Base-by-base conservation (phyloP, 169 alveolate species). In the Plasmodium knowlesi region DNA sequence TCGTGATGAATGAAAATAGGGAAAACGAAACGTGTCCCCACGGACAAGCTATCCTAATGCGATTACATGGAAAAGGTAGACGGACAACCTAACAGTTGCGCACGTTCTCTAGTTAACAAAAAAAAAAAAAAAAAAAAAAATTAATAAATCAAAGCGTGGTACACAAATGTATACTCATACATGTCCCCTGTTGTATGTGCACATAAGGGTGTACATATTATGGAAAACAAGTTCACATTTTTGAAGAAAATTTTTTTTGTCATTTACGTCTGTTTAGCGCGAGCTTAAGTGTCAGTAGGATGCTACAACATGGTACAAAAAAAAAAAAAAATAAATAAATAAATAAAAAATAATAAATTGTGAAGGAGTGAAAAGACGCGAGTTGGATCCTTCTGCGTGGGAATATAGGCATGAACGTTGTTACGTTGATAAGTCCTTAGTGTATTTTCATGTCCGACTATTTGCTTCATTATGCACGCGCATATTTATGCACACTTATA, bases 81-180 rank as follows among this genome's bases (percentile, higher is more conserved):
- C 22, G 39, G 25, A 79, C 84, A 79, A 41, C 41, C 72, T 79
- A 79, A 16, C 12, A 79, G 32, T 79, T 3, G 43, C n/a, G 37
- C 57, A 79, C 50, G 84, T 25, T 1, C 34, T 8, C 57, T 37
- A 25, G n/a, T 79, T 79, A 41, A 79, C 70, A 28, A 28, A 25
- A 41, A 78, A 78, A 78, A 37, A 78, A 76, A 76, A 37, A 76
- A 37, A 57, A 61, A 61, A 67, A 67, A 67, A 67, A 67, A 9
- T 67, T 19, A 67, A 67, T 67, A 67, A 67, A 67, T 67, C 30
- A 67, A 67, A 67, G 37, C n/a, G 39, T 67, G 41, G 30, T 67
- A 67, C 25, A 67, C 76, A 67, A 67, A 22, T 25, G 76, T 67
- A 16, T 19, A 12, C 76, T 61, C 76, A 67, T 25, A 22, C 76